phyloP scores from a whole-genome alignment of 768 basidiomycete species.

The Boletus barrowsii region DNA sequence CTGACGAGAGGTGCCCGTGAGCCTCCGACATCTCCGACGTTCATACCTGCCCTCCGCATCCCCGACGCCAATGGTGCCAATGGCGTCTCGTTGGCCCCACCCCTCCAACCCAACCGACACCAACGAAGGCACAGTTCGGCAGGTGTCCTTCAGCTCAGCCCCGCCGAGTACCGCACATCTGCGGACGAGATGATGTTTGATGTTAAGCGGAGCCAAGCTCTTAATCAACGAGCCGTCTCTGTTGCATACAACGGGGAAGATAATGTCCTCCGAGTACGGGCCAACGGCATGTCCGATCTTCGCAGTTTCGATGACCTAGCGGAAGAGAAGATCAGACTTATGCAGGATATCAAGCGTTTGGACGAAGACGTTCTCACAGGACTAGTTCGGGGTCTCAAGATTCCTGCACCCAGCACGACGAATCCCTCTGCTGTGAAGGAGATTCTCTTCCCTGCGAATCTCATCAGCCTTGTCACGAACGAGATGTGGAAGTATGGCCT shows the following conservation, averaged over 20 bases:
- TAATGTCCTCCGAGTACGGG: conserved; percentile 60
- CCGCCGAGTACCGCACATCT: conserved; percentile 65
- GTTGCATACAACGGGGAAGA: conserved; percentile 87
- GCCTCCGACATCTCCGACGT: conserved; percentile 80
- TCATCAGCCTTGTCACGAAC: conserved; percentile 97
- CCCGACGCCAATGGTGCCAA: conserved; percentile 43
- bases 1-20: conserved; percentile 76
- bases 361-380: conserved; percentile 94
- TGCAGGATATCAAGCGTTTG: conserved; percentile 85
- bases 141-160: conserved; percentile 63
- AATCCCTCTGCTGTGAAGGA: conserved; percentile 96
- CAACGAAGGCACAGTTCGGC: conserved; percentile 87
- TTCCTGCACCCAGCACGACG: conserved; percentile 83
- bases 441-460: conserved; percentile 97
- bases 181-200: conserved; percentile 75
- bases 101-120: conserved; percentile 48
- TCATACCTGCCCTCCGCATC: conserved; percentile 72
- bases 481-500: conserved; percentile 99
- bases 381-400: conserved; percentile 87
- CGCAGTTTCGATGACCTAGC: conserved; percentile 81
- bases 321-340: conserved; percentile 91
- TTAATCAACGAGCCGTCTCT: conserved; percentile 82
- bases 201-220: conserved; percentile 65
- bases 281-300: conserved; percentile 67
- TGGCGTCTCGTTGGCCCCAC: conserved; percentile 40